Evolutionary conservation across 257 asterid genomes (phyloP).

Genomic region (Solanum piurae): DNA sequence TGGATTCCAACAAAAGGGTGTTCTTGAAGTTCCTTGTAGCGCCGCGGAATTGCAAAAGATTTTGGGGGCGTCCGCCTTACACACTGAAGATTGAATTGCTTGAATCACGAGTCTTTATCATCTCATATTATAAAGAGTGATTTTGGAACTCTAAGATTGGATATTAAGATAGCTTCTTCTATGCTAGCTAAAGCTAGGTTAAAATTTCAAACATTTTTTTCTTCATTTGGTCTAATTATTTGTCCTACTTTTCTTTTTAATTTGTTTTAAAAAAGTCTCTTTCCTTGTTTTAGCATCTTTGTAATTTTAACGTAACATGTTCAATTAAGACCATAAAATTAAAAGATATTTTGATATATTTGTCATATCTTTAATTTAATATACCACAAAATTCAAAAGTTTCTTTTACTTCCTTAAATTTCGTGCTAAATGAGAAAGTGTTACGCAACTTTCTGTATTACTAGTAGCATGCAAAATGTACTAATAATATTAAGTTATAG

Average conservation of each 20-base stretch:
- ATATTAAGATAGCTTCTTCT: not conserved
- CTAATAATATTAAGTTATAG: not conserved
- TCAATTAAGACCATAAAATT: too few relatives aligned
- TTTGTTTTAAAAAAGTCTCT: too few relatives aligned
- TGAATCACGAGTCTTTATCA: not conserved
- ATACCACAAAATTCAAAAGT: too few relatives aligned
- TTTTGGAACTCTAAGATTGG: not conserved
- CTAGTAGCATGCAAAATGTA: not conserved
- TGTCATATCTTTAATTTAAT: not conserved
- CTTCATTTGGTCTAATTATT: not conserved
- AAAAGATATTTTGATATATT: too few relatives aligned
- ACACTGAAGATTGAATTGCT: not conserved
- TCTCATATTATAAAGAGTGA: not conserved
- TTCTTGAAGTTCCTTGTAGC: conserved; percentile 15
- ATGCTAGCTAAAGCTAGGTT: not conserved
- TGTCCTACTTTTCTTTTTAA: not conserved
- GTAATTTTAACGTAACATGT: not conserved
- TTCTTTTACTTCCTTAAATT: too few relatives aligned
- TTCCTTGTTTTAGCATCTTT: not conserved
- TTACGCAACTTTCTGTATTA: not conserved
- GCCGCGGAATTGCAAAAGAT: conserved; percentile 13
- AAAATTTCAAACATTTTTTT: not conserved
- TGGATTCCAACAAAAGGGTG: conserved; percentile 14
- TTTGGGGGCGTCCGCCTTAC: not conserved
- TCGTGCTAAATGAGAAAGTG: not conserved